These are phyloP conservation scores for Rubus idaeus DNA, from an alignment of 306 rosid genomes.

Conservation along the genomic window DNA sequence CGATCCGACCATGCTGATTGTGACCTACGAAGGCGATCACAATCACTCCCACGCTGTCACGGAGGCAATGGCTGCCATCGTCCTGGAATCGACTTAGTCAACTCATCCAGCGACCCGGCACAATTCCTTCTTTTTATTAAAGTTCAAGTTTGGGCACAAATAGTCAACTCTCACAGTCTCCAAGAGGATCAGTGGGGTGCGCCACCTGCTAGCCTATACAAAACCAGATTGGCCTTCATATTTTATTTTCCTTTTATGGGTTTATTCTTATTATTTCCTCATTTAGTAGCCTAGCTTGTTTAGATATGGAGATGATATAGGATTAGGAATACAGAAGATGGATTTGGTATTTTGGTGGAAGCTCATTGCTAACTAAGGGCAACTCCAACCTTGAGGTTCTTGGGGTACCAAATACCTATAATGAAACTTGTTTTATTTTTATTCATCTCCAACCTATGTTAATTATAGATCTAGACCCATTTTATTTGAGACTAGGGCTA, in stretches of 20 bases:
- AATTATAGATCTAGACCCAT: too few relatives aligned
- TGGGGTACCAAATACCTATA: too few relatives aligned
- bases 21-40: conserved; percentile 82
- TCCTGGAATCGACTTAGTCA: conserved; percentile 59
- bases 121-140: background rate
- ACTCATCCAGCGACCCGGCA: conserved; percentile 19
- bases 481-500: too few relatives aligned
- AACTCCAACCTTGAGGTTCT: too few relatives aligned
- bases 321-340: conserved; percentile 28
- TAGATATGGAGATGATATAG: conserved; percentile 1
- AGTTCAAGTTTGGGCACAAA: background rate
- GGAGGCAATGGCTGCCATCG: conserved; percentile 39
- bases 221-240: conserved; percentile 17
- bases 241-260: conserved; percentile 7
- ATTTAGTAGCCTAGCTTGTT: background rate
- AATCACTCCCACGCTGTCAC: conserved; percentile 50
- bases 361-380: conserved; percentile 23
- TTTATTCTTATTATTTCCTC: background rate
- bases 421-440: too few relatives aligned
- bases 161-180: conserved; percentile 38
- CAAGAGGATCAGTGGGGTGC: conserved; percentile 30
- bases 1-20: conserved; percentile 73
- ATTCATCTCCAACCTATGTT: too few relatives aligned
- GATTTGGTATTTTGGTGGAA: conserved; percentile 27
- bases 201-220: conserved; percentile 19